Percentiles rank a stretch among this genome's conserved stretches.
These are phyloP conservation scores for Starmerella sp. DNA, from an alignment of 805 yeast genomes.

Conservation along the genomic window DNA sequence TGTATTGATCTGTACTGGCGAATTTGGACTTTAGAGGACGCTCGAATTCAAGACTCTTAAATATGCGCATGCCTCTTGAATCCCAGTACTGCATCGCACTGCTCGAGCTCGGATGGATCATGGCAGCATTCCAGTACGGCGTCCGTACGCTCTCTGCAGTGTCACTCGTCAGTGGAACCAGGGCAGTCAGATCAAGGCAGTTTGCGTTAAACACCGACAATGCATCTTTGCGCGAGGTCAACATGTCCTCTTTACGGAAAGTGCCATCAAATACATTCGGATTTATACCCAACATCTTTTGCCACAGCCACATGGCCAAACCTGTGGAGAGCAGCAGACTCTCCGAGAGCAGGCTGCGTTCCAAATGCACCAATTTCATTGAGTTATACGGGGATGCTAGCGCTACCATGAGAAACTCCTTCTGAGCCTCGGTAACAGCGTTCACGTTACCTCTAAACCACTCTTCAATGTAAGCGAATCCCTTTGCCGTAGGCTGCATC, in stretches of 20 bases:
- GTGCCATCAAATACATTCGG: constrained; percentile 54
- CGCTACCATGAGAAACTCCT: constrained; percentile 24
- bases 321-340: constrained; percentile 47
- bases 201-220: neutral
- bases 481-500: constrained; percentile 87
- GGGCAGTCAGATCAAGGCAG: neutral
- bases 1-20: constrained; percentile 20
- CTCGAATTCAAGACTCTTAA: constrained; percentile 33
- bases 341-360: constrained; percentile 48
- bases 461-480: constrained; percentile 54
- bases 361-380: constrained; percentile 58
- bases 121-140: constrained; percentile 65
- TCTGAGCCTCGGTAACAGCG: constrained; percentile 32
- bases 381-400: constrained; percentile 52
- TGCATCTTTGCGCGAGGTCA: neutral
- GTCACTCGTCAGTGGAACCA: neutral
- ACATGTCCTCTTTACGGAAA: neutral
- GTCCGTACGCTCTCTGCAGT: constrained; percentile 3
- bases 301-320: constrained; percentile 54
- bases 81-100: constrained; percentile 70
- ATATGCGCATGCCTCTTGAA: constrained; percentile 56
- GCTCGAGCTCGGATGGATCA: constrained; percentile 82
- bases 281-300: constrained; percentile 46
- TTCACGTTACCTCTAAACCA: constrained; percentile 52
- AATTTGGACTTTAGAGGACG: constrained; percentile 2